Evolutionary conservation across 805 yeast species (phyloP).

Genomic region (Wickerhamiella dianesei): DNA sequence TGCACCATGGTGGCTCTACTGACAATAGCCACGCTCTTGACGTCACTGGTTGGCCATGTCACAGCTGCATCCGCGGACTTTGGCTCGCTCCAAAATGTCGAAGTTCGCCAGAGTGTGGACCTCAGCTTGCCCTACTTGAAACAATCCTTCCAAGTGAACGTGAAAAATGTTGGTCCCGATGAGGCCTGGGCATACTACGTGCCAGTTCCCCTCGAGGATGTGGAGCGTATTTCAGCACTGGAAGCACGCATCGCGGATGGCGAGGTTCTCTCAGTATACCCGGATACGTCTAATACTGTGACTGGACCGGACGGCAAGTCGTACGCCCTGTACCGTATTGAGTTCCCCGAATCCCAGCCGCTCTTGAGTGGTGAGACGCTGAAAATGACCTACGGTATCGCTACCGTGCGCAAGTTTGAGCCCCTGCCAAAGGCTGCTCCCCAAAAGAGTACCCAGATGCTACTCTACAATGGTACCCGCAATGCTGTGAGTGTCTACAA

Average conservation of each 20-base stretch:
- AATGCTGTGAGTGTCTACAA: constrained; percentile 49
- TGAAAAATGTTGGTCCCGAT: constrained; percentile 42
- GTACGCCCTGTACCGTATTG: constrained; percentile 29
- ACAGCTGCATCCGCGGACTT: neutral
- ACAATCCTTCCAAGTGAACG: constrained; percentile 43
- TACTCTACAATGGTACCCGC: constrained; percentile 42
- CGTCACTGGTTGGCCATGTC: neutral
- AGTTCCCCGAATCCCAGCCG: constrained; percentile 40
- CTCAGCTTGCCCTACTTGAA: constrained; percentile 51
- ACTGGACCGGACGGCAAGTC: neutral
- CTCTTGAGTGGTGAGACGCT: constrained; percentile 47
- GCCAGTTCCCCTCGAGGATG: constrained; percentile 39
- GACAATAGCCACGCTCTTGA: neutral
- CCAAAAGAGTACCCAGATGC: constrained; percentile 47
- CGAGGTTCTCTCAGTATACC: constrained; percentile 18
- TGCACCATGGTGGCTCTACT: no score
- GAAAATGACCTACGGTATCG: constrained; percentile 33
- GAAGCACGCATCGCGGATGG: constrained; percentile 28
- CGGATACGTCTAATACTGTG: constrained; percentile 19
- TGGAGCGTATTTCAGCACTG: constrained; percentile 33
- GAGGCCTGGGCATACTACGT: constrained; percentile 46
- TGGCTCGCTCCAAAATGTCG: constrained; percentile 42
- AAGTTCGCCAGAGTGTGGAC: constrained; percentile 46
- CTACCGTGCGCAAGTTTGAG: constrained; percentile 20
- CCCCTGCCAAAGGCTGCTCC: constrained; percentile 55